These are phyloP conservation scores for Theobroma grandiflorum DNA, from an alignment of 441 rosid genomes.

Conservation along the genomic window DNA sequence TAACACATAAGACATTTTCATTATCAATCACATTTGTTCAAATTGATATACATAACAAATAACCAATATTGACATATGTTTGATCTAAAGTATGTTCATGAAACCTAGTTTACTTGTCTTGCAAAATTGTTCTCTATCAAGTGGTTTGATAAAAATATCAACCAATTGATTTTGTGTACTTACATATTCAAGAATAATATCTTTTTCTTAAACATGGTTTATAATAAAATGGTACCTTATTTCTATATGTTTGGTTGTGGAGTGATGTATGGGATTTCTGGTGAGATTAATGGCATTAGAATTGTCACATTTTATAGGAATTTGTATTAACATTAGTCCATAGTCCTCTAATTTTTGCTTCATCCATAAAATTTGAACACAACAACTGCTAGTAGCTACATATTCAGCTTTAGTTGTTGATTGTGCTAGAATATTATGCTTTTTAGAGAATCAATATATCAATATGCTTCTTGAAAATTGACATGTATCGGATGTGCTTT, in stretches of 20 bases:
- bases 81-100: too few species aligned
- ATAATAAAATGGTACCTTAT: neutral
- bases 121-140: too few species aligned
- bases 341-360: neutral
- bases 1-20: too few species aligned
- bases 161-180: neutral
- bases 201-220: neutral
- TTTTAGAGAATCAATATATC: neutral
- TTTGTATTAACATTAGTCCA: neutral
- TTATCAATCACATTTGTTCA: too few species aligned
- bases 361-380: neutral
- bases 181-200: neutral
- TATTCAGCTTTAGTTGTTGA: neutral
- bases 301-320: slow-evolving; percentile 20
- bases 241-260: neutral
- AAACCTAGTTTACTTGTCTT: too few species aligned
- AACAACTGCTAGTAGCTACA: neutral
- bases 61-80: too few species aligned
- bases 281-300: neutral
- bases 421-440: neutral
- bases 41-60: too few species aligned
- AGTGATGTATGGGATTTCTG: slow-evolving; percentile 11
- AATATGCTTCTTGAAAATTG: neutral
- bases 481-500: too few species aligned
- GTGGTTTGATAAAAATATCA: slow-evolving; percentile 15